Percentiles rank a stretch among this genome's conserved stretches.
phyloP scores from a whole-genome alignment of 495 filamentous ascomycete genomes.

The Astrothelium macrocarpum region DNA sequence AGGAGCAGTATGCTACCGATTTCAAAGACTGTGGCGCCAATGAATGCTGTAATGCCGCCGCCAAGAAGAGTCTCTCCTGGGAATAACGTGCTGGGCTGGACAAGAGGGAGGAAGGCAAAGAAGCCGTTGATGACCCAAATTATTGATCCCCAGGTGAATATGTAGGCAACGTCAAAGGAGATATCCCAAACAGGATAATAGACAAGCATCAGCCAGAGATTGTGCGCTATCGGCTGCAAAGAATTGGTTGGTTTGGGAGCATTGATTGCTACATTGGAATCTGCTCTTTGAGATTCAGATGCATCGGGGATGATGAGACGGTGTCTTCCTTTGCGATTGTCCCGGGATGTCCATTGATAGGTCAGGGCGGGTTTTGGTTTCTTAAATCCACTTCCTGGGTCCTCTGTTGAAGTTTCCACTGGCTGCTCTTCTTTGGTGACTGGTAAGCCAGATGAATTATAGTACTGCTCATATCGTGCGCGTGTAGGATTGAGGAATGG shows the following conservation, averaged over 20 bases:
- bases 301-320: constrained; percentile 40
- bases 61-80: constrained; percentile 39
- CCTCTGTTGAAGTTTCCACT: neutral
- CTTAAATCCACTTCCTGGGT: constrained; percentile 4
- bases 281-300: constrained; percentile 18
- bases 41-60: constrained; percentile 56
- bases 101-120: constrained; percentile 55
- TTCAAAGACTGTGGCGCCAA: constrained; percentile 63
- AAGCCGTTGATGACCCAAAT: constrained; percentile 62
- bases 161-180: constrained; percentile 53
- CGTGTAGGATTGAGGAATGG: constrained; percentile 44
- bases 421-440: constrained; percentile 14
- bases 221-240: constrained; percentile 31
- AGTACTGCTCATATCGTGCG: constrained; percentile 25
- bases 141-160: constrained; percentile 55
- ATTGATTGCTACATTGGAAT: constrained; percentile 13
- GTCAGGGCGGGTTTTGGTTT: constrained; percentile 21
- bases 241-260: constrained; percentile 40
- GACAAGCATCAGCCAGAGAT: constrained; percentile 47
- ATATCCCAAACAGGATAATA: constrained; percentile 59
- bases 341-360: constrained; percentile 52
- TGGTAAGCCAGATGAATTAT: constrained; percentile 5
- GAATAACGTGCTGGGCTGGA: constrained; percentile 46
- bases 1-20: constrained; percentile 55
- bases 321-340: constrained; percentile 64